These are phyloP conservation scores for Aegle marmelos DNA, from an alignment of 345 rosid genomes.

Conservation along the genomic window DNA sequence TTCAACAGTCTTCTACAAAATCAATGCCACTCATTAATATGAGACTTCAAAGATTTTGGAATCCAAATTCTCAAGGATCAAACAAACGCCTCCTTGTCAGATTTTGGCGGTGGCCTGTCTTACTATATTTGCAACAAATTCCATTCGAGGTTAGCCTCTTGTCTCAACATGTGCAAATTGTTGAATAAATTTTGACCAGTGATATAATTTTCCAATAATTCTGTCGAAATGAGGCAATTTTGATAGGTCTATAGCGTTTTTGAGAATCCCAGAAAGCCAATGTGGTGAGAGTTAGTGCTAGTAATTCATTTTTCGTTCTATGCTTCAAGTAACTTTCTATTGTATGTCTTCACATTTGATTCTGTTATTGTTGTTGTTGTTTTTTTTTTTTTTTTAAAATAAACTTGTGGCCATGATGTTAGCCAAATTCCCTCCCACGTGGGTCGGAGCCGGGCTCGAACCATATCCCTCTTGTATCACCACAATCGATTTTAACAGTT, in stretches of 20 bases:
- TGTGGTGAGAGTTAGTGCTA: background rate
- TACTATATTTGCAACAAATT: background rate
- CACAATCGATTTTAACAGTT: background rate
- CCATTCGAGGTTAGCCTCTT: background rate
- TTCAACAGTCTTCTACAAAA: background rate
- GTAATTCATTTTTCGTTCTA: background rate
- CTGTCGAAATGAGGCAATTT: background rate
- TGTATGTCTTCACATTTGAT: background rate
- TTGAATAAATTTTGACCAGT: background rate
- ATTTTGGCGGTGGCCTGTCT: conserved; percentile 4
- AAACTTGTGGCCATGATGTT: background rate
- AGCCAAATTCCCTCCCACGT: background rate
- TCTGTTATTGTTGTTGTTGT: background rate
- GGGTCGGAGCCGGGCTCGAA: background rate
- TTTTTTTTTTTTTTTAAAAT: too few species aligned
- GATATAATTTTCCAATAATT: background rate
- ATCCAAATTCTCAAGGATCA: background rate
- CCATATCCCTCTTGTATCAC: background rate
- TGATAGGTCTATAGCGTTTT: background rate
- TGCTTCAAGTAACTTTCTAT: background rate
- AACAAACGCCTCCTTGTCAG: background rate
- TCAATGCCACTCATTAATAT: background rate
- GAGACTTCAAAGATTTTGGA: background rate
- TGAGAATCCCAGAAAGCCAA: background rate
- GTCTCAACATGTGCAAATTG: background rate